A percentile compares a stretch with the other conserved stretches of the same genome.
Evolutionary conservation across 2,329 filamentous ascomycete species (phyloP).

Genomic region (Xylariales sp.): DNA sequence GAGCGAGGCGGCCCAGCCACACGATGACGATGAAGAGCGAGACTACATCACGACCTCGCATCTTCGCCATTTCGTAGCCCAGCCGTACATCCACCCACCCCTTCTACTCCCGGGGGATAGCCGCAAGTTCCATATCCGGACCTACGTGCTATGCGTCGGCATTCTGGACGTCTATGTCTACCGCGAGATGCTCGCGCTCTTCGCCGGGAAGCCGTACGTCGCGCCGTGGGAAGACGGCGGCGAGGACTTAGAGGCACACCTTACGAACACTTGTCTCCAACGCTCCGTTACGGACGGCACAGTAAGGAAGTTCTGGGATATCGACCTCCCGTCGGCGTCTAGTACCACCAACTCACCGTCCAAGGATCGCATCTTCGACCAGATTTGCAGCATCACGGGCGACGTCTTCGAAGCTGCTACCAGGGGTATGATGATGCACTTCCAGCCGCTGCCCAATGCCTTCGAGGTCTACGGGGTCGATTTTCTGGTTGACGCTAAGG

Average conservation of each 20-base stretch:
- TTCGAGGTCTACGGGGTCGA: slow-evolving; percentile 93
- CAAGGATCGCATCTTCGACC: slow-evolving; percentile 61
- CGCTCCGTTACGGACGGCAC: slow-evolving; percentile 54
- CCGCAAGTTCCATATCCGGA: slow-evolving; percentile 91
- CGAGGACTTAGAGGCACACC: slow-evolving; percentile 64
- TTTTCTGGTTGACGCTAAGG: slow-evolving; percentile 70
- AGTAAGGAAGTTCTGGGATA: slow-evolving; percentile 70
- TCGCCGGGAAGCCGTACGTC: slow-evolving; percentile 70
- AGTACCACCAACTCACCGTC: slow-evolving; percentile 22
- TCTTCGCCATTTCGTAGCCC: slow-evolving; percentile 90
- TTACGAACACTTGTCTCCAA: slow-evolving; percentile 96
- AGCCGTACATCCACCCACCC: slow-evolving; percentile 89
- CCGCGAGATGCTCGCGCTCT: slow-evolving; percentile 86
- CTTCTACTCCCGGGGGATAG: slow-evolving; percentile 62
- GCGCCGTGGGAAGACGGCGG: slow-evolving; percentile 49
- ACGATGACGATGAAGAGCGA: slow-evolving; percentile 20
- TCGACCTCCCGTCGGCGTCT: slow-evolving; percentile 33
- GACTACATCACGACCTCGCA: slow-evolving; percentile 77
- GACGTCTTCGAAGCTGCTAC: slow-evolving; percentile 86
- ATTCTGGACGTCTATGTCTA: slow-evolving; percentile 81
- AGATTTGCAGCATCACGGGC: slow-evolving; percentile 69
- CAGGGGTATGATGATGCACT: slow-evolving; percentile 79
- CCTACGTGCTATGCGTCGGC: slow-evolving; percentile 80
- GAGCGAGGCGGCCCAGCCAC: slow-evolving; percentile 19
- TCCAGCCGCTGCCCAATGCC: slow-evolving; percentile 80